Base-by-base conservation (phyloP, 2,329 filamentous ascomycete species). In the Alternaria sp. region DNA sequence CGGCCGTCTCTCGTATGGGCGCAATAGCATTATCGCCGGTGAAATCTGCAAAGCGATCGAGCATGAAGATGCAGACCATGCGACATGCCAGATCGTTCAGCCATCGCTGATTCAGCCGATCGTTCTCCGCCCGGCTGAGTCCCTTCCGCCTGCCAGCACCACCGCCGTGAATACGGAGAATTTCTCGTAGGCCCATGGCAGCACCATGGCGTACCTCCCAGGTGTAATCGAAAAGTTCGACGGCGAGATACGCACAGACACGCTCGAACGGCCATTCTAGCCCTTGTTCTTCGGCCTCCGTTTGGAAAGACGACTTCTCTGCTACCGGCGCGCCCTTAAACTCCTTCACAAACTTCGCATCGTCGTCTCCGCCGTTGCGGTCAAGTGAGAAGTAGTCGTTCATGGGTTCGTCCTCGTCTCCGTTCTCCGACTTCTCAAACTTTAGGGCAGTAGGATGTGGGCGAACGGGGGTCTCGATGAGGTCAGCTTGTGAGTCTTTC, bases 121-220 rank as follows among this genome's bases (percentile, higher is more conserved):
- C 88, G 75, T 99, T 99, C 72, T 96, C 90, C 26, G 81, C 74
- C 67, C 89, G 87, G 10, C 86, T 86, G 77, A 91, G 95, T 63
- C 89, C 90, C 64, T 86, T 88, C 60, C 89, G 78, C 56, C 95
- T 90, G 40, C 96, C 96, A 61, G 96, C 95, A 60, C 95, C 96
- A 55, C 85, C 88, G 46, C 96, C 96, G 75, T 99, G 96, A n/a
- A 93, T 91, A 65, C 95, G 90, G 55, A 97, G 86, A 17, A 99
- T 89, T 80, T 99, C 96, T 74, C 96, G 89, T 40, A 99, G 84
- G 11, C 93, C 96, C 90, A 99, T 96, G 13, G 96, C 94, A 59
- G 96, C 96, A 73, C 96, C 96, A 78, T 99, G 96, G 15, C 96
- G 91, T 8, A 94, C 93, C 80, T 99, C 96, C 96, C 96, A 99